A percentile compares a stretch with the other conserved stretches of the same genome.
Evolutionary conservation across 129 eudicot species (phyloP).

Genomic region (Saposhnikovia divaricata): DNA sequence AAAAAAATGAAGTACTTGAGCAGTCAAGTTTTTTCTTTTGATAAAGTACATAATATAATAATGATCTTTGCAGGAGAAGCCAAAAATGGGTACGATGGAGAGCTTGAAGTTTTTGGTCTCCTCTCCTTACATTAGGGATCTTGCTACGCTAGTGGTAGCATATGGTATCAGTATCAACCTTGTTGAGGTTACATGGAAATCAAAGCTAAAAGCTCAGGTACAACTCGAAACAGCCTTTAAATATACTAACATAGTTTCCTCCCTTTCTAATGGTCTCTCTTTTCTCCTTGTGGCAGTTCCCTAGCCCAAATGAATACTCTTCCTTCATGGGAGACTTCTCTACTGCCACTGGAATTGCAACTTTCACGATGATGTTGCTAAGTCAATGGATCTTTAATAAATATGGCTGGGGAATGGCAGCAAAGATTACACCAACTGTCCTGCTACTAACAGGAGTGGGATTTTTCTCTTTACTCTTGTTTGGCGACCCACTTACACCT

Average conservation of each 20-base stretch:
- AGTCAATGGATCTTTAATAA: conserved; percentile 93
- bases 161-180: conserved; percentile 95
- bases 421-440: conserved; percentile 89
- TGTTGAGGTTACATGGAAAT: conserved; percentile 99
- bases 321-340: conserved; percentile 99
- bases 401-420: conserved; percentile 98
- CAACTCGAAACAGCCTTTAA: background rate
- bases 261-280: background rate
- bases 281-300: conserved; percentile 46
- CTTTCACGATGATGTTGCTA: conserved; percentile 91
- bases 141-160: conserved; percentile 93
- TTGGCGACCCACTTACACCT: conserved; percentile 79
- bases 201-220: conserved; percentile 99
- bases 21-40: background rate
- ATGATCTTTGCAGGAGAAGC: conserved; percentile 58
- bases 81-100: conserved; percentile 94
- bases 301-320: conserved; percentile 95
- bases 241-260: background rate
- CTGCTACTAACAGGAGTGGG: conserved; percentile 82
- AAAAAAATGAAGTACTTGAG: background rate
- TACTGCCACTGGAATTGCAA: conserved; percentile 89
- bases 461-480: conserved; percentile 79
- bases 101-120: conserved; percentile 93
- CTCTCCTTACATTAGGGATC: conserved; percentile 85
- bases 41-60: background rate